Conservation (phyloP, 1,284 basidiomycete genomes). For the Ganoderma multipileum region DNA sequence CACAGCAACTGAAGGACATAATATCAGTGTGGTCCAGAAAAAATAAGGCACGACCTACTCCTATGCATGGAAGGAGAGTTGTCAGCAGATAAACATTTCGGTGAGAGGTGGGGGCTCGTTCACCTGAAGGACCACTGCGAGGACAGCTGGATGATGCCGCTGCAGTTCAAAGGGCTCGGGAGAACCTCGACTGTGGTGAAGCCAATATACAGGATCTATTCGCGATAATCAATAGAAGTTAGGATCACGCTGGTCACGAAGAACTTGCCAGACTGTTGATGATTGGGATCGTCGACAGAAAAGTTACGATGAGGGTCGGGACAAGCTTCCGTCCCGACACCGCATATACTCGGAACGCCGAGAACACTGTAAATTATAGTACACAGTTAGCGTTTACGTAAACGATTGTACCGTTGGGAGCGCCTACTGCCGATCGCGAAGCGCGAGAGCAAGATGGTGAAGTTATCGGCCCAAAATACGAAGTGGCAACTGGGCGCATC, state of each 20-base stretch:
- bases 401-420: background rate
- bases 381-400: background rate
- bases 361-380: background rate
- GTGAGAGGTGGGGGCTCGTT: background rate
- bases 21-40: background rate
- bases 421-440: background rate
- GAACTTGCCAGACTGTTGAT: background rate
- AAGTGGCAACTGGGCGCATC: background rate
- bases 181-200: background rate
- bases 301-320: background rate
- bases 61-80: background rate
- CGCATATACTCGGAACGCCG: background rate
- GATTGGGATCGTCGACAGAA: background rate
- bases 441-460: background rate
- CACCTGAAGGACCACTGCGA: background rate
- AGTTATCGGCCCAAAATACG: background rate
- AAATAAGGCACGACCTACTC: background rate
- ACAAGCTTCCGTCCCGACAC: background rate
- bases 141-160: background rate
- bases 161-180: conserved; percentile 2
- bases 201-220: background rate
- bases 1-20: background rate
- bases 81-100: background rate
- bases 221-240: background rate
- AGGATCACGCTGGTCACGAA: background rate